phyloP scores from a whole-genome alignment of 805 yeast species.

The Metschnikowia colocasiae region DNA sequence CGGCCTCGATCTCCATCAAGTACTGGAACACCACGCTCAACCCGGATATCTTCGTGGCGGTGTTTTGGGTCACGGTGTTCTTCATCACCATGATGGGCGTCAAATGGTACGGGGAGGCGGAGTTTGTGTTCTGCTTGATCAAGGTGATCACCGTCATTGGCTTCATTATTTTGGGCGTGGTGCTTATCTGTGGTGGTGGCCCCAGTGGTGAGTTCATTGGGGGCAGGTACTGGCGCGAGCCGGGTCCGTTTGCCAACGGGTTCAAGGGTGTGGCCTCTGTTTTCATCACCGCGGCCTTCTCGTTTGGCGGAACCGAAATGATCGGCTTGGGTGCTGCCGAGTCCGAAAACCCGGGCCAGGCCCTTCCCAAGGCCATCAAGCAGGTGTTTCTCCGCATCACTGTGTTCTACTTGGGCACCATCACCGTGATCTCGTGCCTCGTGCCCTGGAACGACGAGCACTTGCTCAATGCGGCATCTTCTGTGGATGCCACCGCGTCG shows the following conservation, averaged over 20 bases:
- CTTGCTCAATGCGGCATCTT: slow-evolving; percentile 39
- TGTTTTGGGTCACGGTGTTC: slow-evolving; percentile 50
- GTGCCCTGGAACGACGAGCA: slow-evolving; percentile 45
- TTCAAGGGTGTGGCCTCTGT: slow-evolving; percentile 63
- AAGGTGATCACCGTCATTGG: slow-evolving; percentile 59
- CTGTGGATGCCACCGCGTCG: slow-evolving; percentile 57
- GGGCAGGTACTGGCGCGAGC: slow-evolving; percentile 54
- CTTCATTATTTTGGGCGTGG: slow-evolving; percentile 52
- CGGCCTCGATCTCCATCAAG: slow-evolving; percentile 38
- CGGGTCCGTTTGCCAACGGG: slow-evolving; percentile 55
- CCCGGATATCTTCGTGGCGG: slow-evolving; percentile 54
- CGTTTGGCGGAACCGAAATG: slow-evolving; percentile 65
- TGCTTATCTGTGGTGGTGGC: slow-evolving; percentile 58
- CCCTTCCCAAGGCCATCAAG: slow-evolving; percentile 61
- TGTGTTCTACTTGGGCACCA: slow-evolving; percentile 50
- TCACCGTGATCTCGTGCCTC: slow-evolving; percentile 38
- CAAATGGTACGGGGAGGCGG: slow-evolving; percentile 67
- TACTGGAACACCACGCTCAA: slow-evolving; percentile 44
- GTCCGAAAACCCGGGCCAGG: slow-evolving; percentile 55
- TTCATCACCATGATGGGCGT: slow-evolving; percentile 59
- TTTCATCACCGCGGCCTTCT: slow-evolving; percentile 59
- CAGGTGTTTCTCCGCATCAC: slow-evolving; percentile 64
- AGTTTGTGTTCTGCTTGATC: slow-evolving; percentile 50
- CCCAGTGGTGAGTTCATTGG: slow-evolving; percentile 54
- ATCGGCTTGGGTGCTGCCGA: slow-evolving; percentile 67